Base-by-base conservation (phyloP, 192 early-diverging fungal genomes). In the Jimgerdemannia flammicorona region DNA sequence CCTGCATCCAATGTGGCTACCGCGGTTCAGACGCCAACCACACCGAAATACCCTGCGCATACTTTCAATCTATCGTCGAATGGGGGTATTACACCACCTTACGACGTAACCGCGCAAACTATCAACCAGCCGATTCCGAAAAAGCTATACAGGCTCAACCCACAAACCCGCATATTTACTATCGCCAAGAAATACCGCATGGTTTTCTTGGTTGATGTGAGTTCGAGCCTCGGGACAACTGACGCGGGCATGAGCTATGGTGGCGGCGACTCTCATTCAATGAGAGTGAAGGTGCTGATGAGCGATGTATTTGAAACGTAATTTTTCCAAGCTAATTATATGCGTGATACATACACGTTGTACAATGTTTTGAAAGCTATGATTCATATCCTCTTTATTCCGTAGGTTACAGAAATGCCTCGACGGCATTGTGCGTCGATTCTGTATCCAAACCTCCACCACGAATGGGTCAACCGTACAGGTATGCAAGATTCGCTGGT, bases 131-230 rank as follows among this genome's bases (percentile, higher is more conserved):
- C 49, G 14, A 59, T 59, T 18, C 29, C 20, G 29, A 67, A 74
- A n/a, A 78, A 76, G 70, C 6, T 40, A 6, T 85, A 84, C 49
- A 77, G 85, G 41, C 81, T 94, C 14, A 91, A 89, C 8, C 91
- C 93, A 3, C 80, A 89, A n/a, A 92, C 93, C 0, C 80, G 85
- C 9, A 87, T 95, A 40, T 81, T 88, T 14, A 81, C 80, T 7
- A 70, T 92, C 64, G 84, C 86, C 44, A 76, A 81, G 29, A 80
- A 90, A 75, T 87, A 93, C 71, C 79, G 88, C 1, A 80, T 92
- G 40, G 89, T 91, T 3, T 89, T 93, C 74, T 79, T 93, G 67
- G 80, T 95, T 59, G 93, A 95, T 77, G 81, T 90, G 39, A 88
- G 84, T 10, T 88, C 92, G 1, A 91, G 89, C 67, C 87, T 95